Evolutionary conservation across 768 basidiomycete genomes (phyloP).

Genomic region (Krasilnikovozyma curviuscula): DNA sequence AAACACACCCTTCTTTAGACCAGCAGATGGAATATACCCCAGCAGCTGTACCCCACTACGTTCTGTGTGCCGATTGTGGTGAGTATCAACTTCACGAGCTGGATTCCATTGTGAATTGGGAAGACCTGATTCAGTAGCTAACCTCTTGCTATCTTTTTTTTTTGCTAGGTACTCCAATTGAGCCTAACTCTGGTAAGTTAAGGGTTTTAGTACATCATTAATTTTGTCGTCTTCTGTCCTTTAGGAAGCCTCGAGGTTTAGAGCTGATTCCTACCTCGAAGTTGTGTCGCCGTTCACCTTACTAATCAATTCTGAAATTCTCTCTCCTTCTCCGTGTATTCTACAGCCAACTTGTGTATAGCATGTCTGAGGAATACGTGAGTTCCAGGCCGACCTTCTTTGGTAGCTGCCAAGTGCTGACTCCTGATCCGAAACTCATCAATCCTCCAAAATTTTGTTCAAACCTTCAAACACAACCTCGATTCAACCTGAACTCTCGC

Average conservation of each 20-base stretch:
- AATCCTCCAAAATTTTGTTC: neutral
- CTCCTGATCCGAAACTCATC: neutral
- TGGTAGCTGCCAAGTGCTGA: neutral
- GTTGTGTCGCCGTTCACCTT: too few species aligned
- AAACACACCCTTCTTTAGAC: neutral
- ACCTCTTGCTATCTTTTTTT: neutral
- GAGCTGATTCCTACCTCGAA: neutral
- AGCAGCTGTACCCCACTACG: conserved; percentile 53
- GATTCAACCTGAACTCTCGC: too few species aligned
- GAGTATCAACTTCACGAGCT: conserved; percentile 15
- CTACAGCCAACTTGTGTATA: conserved; percentile 56
- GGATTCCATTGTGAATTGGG: neutral
- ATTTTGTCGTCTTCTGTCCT: neutral
- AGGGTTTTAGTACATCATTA: neutral
- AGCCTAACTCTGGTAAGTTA: conserved; percentile 50
- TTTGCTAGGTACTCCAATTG: conserved; percentile 52
- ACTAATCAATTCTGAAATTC: neutral
- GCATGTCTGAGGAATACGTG: conserved; percentile 72
- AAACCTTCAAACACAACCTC: too few species aligned
- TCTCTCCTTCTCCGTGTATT: neutral
- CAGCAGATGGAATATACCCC: conserved; percentile 56
- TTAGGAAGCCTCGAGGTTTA: neutral
- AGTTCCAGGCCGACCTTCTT: conserved; percentile 17
- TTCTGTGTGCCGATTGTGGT: conserved; percentile 81
- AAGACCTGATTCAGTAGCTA: neutral